Base-by-base conservation (phyloP, 2,329 filamentous ascomycete species). In the Fusarium nelsonii region DNA sequence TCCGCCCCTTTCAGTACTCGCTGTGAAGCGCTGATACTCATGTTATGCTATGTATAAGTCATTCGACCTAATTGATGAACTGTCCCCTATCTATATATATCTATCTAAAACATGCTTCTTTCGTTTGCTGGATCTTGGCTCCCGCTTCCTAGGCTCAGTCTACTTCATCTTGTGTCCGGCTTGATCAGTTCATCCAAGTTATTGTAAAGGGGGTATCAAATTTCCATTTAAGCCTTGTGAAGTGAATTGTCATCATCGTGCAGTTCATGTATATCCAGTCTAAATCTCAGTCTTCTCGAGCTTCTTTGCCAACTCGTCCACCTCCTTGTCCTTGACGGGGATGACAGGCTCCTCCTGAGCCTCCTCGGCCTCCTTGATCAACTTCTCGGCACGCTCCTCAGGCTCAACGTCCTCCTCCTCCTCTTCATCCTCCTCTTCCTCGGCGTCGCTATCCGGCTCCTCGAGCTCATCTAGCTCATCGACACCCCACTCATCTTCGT, bases 381-480 rank as follows among this genome's bases (percentile, higher is more conserved):
- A 81, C 78, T 90, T 92, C 82, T 93, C 90, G 41, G 89, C 88
- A 63, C 90, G 84, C 76, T 90, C 88, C 77, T 91, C 84, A 23
- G 84, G 80, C 72, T 88, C 84, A 23, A 84, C 81, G 36, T 83
- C 88, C 51, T 91, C 89, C 40, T 83, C 88, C 50, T 91, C 89
- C 3, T 92, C 90, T 18, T 91, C 90, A 8, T 91, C 90, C 2
- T 90, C 90, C 8, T 89, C 89, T 8, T 89, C 89, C 26, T 88
- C 87, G 15, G 90, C 90, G 14, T 92, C 90, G 58, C 87, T 88
- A 14, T 88, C 87, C 11, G 92, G 90, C 61, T 93, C 92, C 73
- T 95, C 92, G 3, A 97, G 88, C 72, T 97, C 94, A 73, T 91
- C 92, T 44, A 97, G 87, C 75, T 92, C 92, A 77, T 97, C 95